Evolutionary conservation across 345 rosid species (phyloP), one percentile per base, ranked within the genome.

Genomic region (Crucihimalaya himalaica): DNA sequence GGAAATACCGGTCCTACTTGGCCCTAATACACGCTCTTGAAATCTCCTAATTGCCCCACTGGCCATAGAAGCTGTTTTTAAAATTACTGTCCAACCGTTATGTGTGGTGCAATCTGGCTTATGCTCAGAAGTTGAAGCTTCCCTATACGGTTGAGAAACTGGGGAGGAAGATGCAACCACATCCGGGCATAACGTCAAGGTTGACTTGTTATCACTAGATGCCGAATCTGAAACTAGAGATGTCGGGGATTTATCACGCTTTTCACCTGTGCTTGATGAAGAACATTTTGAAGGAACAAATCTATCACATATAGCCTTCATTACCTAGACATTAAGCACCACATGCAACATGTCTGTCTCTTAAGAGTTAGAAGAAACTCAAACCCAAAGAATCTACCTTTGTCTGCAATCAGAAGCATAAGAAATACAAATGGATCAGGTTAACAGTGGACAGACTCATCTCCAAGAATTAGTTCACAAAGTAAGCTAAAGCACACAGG

Each of bases 21-120:
- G 83, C 55, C 99, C 96, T 55, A 96, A 78, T 48, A 92, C 88
- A 53, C 91, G 84, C 56, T 96, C 98, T 9, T 92, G 99, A 72
- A 92, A 68, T 81, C 94, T 84, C 93, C 89, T 89, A 85, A 95
- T 90, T 66, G 99, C 83, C 63, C 94, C 89, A 78, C 80, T 83
- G 13, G 89, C 74, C 73, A 96, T 82, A 13, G 67, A 77, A 69
- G 84, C 85, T 82, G 83, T 90, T 84, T 84, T 88, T 60, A 89
- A 74, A 59, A 88, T 78, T 19, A 91, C 81, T 21, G 86, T 75
- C 99, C 98, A 92, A 63, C 84, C 89, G 84, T 82, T 81, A 64
- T 58, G 72, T 77, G 62, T 79, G 69, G 48, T 34, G 66, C 78
- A 81, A 53, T 39, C 76, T 65, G 75, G 69, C 75, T 81, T 79